Conservation (phyloP, 179 eudicot genomes). For the Silene coronaria region DNA sequence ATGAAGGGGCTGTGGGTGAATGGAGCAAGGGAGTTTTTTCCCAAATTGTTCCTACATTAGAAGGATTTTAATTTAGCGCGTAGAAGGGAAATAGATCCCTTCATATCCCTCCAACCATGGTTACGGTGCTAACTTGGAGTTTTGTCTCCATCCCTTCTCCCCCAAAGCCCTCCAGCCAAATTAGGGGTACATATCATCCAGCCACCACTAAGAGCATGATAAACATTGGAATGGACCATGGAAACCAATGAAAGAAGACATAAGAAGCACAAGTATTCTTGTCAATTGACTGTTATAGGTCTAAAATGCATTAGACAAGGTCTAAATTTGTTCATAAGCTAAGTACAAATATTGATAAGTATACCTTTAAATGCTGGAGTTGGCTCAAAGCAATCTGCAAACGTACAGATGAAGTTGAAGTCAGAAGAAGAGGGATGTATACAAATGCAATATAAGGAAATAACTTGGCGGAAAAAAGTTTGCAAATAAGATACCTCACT, state of each 20-base stretch:
- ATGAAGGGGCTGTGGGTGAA: not conserved
- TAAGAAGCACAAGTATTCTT: not conserved
- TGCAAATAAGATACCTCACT: conserved; percentile 43
- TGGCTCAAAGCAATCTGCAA: conserved; percentile 65
- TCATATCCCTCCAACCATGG: not conserved
- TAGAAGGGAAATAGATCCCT: not conserved
- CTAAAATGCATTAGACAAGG: not conserved
- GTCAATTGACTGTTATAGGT: not conserved
- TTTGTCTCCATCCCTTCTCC: not conserved
- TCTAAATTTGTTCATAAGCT: not conserved
- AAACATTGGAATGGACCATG: not conserved
- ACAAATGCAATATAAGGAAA: not conserved
- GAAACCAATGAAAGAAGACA: not conserved
- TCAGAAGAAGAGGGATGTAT: conserved; percentile 5
- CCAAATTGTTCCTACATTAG: not conserved
- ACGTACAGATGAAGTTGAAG: not conserved
- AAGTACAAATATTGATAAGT: not conserved
- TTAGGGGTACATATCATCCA: not conserved
- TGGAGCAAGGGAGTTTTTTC: not conserved
- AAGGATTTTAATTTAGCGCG: not conserved
- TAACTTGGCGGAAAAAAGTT: not conserved
- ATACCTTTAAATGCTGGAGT: conserved; percentile 71
- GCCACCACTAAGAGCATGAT: not conserved
- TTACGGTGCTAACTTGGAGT: not conserved
- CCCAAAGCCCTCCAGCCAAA: not conserved